These are phyloP conservation scores for Tetracentron sinense DNA, from an alignment of 164 flowering plant genomes.

Conservation along the genomic window DNA sequence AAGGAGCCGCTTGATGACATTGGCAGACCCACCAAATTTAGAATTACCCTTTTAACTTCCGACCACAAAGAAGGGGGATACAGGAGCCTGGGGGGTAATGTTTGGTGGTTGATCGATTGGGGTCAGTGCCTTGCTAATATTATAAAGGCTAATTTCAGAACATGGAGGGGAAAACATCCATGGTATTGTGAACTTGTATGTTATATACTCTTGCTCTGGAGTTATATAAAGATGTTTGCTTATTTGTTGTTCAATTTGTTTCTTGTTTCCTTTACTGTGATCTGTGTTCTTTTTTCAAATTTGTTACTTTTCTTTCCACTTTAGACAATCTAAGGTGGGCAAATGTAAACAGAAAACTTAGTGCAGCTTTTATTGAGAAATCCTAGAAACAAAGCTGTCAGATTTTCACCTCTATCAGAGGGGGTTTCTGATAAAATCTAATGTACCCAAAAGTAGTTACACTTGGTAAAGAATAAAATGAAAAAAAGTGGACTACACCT, in stretches of 20 bases:
- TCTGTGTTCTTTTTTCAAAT: not conserved
- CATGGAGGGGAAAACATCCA: conserved; percentile 16
- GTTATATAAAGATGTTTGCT: conserved; percentile 14
- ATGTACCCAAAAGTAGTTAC: too few species aligned
- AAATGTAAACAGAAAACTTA: too few species aligned
- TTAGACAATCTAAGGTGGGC: not conserved
- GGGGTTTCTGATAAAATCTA: not conserved
- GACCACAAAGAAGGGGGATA: conserved; percentile 17
- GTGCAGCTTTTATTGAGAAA: not conserved
- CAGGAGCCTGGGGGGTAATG: conserved; percentile 16
- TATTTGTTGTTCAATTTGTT: not conserved
- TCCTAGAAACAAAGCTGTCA: not conserved
- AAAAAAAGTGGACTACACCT: too few species aligned
- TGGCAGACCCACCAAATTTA: conserved; percentile 17
- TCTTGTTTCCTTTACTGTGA: not conserved
- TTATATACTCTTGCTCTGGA: conserved; percentile 18
- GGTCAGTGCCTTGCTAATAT: conserved; percentile 26
- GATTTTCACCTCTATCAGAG: not conserved
- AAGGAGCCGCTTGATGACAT: conserved; percentile 14
- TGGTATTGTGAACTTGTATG: conserved; percentile 20
- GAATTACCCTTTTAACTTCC: conserved; percentile 21
- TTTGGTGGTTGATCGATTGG: conserved; percentile 22
- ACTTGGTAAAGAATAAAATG: too few species aligned
- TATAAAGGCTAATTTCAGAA: conserved; percentile 33
- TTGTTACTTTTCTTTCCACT: not conserved